These are phyloP conservation scores for Raphanus raphanistrum DNA, from an alignment of 345 rosid genomes.

Conservation along the genomic window DNA sequence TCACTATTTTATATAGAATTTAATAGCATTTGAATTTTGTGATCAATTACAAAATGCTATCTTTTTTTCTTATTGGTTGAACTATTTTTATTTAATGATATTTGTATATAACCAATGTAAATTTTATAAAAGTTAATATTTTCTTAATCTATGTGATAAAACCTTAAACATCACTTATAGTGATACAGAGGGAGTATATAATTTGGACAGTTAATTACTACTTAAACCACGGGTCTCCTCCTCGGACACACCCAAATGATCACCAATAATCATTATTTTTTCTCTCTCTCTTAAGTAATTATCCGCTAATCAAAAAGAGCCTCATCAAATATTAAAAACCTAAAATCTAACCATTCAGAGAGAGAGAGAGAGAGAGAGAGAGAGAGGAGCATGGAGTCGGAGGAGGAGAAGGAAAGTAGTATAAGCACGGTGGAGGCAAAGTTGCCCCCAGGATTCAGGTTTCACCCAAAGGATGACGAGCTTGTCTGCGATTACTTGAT, in stretches of 20 bases:
- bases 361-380: not conserved
- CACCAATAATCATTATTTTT: constrained; percentile 21
- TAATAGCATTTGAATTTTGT: no score
- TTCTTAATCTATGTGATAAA: no score
- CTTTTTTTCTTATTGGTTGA: no score
- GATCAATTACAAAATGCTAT: no score
- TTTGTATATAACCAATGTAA: no score
- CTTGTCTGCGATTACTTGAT: constrained; percentile 86
- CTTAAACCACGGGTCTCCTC: constrained; percentile 18
- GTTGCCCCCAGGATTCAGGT: constrained; percentile 89
- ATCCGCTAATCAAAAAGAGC: constrained; percentile 1
- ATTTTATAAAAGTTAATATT: no score
- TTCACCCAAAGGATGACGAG: constrained; percentile 88
- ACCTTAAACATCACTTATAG: no score
- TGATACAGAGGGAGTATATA: no score
- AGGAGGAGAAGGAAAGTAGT: constrained; percentile 45
- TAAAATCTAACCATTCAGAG: not conserved
- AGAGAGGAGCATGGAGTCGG: constrained; percentile 21
- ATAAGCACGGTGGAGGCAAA: constrained; percentile 73
- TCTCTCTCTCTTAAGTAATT: constrained; percentile 1
- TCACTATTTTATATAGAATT: no score
- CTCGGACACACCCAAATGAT: constrained; percentile 29
- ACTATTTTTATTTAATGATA: no score
- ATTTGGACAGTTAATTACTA: constrained; percentile 21
- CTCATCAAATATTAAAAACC: not conserved